Evolutionary conservation across 2,329 filamentous ascomycete genomes (phyloP), one percentile per base, ranked within the genome.

Genomic region (Acarospora socialis): DNA sequence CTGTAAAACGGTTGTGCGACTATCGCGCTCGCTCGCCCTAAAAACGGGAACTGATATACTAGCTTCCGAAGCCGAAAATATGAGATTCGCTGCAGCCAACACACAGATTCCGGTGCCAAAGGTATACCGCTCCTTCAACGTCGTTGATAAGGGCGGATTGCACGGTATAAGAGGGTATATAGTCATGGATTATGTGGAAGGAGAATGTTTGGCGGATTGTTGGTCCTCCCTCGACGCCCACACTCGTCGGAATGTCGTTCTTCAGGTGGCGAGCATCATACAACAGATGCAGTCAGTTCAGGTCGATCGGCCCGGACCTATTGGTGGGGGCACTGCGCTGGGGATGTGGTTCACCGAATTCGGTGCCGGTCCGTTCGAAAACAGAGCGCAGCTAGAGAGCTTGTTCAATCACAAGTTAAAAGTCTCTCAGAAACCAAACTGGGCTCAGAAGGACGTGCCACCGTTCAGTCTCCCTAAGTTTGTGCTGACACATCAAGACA

Each of bases 361-460:
- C 30, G 41, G 44, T 24, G 46, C 41, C 17, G 37, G 45, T 13
- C 45, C 44, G 15, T 48, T 44, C 14, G 36, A 30, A 33, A 26
- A 37, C 18, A 15, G 17, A 23, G 15, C 35, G 25, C 37, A 46
- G 35, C 20, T 46, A 12, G 40, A 47, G 28, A 38, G 9, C 15
- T 46, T 40, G 45, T 48, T 49, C 25, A 47, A 50, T 22, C 46
- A 47, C 34, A 50, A 48, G 29, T 38, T 50, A 13, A 36, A 41
- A 7, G 43, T 50, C 32, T 41, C 37, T 21, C 42, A 43, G 19
- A 30, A 16, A 4, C 28, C 21, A 14, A 19, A 34, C 3, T 20
- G 39, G 18, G 43, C 39, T 3, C 34, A 40, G 10, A 10, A 38
- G 30, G 40, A 43, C 21, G 28, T 37, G 17, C 34, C 38, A 1